phyloP scores from a whole-genome alignment of 1,139 yeast genomes.

The Blastobotrys indianensis region DNA sequence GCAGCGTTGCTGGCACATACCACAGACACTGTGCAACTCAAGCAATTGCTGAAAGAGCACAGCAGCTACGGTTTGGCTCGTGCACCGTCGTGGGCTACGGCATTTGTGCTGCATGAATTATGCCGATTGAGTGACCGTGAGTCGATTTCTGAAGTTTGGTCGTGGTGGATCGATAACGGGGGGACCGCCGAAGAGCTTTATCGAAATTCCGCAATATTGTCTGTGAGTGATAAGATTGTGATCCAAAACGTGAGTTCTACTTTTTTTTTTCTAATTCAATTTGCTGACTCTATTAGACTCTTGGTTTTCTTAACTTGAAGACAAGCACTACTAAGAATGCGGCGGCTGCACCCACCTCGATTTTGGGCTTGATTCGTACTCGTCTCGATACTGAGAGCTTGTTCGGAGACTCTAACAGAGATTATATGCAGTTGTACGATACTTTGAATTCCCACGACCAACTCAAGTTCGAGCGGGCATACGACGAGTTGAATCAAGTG shows the following conservation, averaged over 20 bases:
- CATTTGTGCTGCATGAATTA: conserved; percentile 19
- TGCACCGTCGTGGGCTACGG: conserved; percentile 11
- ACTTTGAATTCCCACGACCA: conserved; percentile 35
- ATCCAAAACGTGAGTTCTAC: conserved; percentile 17
- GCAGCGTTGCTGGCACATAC: background rate
- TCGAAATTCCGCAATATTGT: conserved; percentile 16
- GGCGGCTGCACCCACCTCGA: background rate
- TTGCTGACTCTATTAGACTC: too few relatives aligned
- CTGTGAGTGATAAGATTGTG: conserved; percentile 14
- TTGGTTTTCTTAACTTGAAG: too few relatives aligned
- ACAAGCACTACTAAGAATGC: too few relatives aligned
- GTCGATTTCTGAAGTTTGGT: too few relatives aligned
- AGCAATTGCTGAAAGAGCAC: background rate
- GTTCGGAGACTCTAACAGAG: conserved; percentile 8
- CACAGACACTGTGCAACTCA: background rate
- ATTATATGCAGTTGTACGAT: conserved; percentile 23
- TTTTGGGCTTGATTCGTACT: background rate
- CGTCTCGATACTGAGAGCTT: background rate
- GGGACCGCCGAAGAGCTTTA: conserved; percentile 7
- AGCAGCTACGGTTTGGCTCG: background rate
- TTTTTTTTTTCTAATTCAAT: too few relatives aligned
- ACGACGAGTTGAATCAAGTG: conserved; percentile 60
- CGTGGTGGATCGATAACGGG: background rate
- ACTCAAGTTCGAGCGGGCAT: conserved; percentile 49
- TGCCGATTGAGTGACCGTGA: too few relatives aligned